Evolutionary conservation across 23 red algal species (phyloP).

Genomic region (Cyanidium caldarium): DNA sequence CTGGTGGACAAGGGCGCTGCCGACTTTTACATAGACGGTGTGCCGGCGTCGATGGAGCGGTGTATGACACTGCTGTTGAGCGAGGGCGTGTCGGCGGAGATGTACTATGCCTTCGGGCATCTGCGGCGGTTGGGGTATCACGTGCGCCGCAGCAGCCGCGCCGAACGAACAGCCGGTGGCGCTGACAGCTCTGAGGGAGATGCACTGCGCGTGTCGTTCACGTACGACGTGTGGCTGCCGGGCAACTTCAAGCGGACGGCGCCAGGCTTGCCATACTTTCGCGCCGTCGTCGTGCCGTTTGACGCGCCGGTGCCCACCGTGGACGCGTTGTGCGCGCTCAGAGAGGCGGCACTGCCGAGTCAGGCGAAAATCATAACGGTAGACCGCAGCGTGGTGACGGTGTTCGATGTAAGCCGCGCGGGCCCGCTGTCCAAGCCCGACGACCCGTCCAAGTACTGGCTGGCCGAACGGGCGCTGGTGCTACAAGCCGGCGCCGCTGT

Average conservation of each 20-base stretch:
- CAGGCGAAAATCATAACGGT: background rate
- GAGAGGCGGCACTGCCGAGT: background rate
- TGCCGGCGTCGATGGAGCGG: conserved; percentile 34
- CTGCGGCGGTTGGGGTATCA: conserved; percentile 53
- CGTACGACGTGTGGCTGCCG: background rate
- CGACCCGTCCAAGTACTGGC: background rate
- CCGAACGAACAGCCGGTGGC: background rate
- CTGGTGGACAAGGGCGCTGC: conserved; percentile 45
- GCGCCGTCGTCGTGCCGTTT: background rate
- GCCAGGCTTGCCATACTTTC: background rate
- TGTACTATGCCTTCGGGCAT: conserved; percentile 42
- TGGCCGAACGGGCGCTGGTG: background rate
- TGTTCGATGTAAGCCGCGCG: background rate
- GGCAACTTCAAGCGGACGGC: conserved; percentile 2
- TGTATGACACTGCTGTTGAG: conserved; percentile 17
- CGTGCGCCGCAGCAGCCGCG: background rate
- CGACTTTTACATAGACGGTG: conserved; percentile 39
- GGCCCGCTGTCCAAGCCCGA: background rate
- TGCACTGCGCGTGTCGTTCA: background rate
- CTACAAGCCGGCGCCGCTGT: too few relatives aligned
- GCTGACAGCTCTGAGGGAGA: background rate
- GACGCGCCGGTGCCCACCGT: background rate
- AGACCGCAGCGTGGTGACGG: background rate
- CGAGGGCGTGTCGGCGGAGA: conserved; percentile 7
- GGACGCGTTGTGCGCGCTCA: background rate